phyloP scores from a whole-genome alignment of 2,329 filamentous ascomycete genomes.

The Diaporthe citri region DNA sequence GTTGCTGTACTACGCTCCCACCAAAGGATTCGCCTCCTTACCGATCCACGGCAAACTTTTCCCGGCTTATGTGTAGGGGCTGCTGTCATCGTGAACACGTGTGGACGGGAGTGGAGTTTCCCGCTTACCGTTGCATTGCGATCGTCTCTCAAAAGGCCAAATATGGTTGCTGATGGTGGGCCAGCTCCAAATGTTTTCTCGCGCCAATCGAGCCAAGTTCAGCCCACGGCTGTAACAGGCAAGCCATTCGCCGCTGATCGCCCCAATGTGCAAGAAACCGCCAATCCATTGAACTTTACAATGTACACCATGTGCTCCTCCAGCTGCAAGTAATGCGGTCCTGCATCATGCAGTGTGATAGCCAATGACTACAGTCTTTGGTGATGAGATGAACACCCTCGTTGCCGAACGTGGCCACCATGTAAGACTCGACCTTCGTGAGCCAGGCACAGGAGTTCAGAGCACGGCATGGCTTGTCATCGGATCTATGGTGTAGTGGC shows the following conservation, averaged over 20 bases:
- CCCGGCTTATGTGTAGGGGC: neutral
- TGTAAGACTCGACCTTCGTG: neutral
- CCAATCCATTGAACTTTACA: neutral
- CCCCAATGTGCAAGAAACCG: neutral
- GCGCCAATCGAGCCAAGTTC: neutral
- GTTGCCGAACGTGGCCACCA: neutral
- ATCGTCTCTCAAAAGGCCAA: neutral
- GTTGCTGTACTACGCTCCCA: no score
- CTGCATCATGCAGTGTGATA: neutral
- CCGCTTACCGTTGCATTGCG: neutral
- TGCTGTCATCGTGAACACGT: neutral
- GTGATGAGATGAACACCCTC: conserved; percentile 1
- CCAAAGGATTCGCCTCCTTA: neutral
- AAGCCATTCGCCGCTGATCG: neutral
- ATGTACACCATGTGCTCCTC: neutral
- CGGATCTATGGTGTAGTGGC: neutral
- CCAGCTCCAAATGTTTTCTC: neutral
- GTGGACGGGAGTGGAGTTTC: neutral
- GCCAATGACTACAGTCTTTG: neutral
- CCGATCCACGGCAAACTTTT: neutral
- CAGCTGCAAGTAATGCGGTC: neutral
- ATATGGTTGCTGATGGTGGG: neutral
- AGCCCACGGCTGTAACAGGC: neutral
- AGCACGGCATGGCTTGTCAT: neutral
- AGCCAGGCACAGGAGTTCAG: neutral